Percentiles rank a stretch among this genome's conserved stretches.
These are phyloP conservation scores for Rhizomucor pusillus DNA, from an alignment of 371 early-diverging fungal species.

Conservation along the genomic window DNA sequence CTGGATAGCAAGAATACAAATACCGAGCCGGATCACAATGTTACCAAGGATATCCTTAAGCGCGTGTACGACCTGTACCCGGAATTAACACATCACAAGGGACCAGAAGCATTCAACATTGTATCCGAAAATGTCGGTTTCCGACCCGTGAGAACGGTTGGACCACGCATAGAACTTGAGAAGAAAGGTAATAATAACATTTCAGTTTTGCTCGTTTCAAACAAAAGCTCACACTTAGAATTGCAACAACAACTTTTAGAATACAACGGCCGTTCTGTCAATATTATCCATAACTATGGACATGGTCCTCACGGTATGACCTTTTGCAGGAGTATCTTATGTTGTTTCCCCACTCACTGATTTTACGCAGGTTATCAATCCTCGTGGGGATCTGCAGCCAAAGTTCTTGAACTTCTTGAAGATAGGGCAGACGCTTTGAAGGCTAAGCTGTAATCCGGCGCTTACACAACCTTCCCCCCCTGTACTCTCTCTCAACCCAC, in stretches of 20 bases:
- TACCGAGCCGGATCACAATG: conserved; percentile 21
- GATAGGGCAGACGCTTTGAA: conserved; percentile 5
- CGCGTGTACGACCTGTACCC: conserved; percentile 30
- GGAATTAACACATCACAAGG: conserved; percentile 43
- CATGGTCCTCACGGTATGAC: conserved; percentile 36
- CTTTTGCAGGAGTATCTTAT: neutral
- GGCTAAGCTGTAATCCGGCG: conserved; percentile 35
- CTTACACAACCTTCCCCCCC: too few species aligned
- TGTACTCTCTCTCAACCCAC: too few species aligned
- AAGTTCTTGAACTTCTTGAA: conserved; percentile 22
- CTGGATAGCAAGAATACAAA: conserved; percentile 26
- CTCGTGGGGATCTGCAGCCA: conserved; percentile 36
- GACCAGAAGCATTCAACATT: conserved; percentile 50
- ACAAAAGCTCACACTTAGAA: too few species aligned
- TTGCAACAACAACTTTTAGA: too few species aligned
- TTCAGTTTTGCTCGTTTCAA: neutral
- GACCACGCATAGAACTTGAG: conserved; percentile 71
- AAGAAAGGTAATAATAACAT: conserved; percentile 10
- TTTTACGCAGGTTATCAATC: conserved; percentile 32
- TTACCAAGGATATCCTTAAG: conserved; percentile 28
- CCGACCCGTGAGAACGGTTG: conserved; percentile 65
- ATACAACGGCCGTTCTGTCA: neutral
- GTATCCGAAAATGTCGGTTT: conserved; percentile 67
- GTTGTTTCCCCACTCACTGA: neutral
- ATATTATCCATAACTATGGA: conserved; percentile 35